phyloP scores from a whole-genome alignment of 1,284 basidiomycete species.

The Salmacisia buchloeana region DNA sequence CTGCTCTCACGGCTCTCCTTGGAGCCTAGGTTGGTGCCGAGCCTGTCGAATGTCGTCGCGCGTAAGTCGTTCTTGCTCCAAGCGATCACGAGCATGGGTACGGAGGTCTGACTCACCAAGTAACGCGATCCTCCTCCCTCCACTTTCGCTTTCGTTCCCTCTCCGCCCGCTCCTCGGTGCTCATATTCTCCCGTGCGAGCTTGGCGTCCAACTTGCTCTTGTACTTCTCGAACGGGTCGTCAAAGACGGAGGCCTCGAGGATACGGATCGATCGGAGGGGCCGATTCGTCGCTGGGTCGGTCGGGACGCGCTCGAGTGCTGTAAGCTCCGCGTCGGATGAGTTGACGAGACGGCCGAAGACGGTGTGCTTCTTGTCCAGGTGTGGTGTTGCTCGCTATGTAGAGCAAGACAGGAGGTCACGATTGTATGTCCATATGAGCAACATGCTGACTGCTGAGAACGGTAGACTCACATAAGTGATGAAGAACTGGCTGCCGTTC shows the following conservation, averaged over 20 bases:
- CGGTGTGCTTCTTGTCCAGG: slow-evolving; percentile 71
- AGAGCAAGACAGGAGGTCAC: slow-evolving; percentile 9
- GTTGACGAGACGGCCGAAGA: slow-evolving; percentile 86
- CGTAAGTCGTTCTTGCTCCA: too few species aligned
- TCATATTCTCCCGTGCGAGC: slow-evolving; percentile 24
- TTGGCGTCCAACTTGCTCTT: slow-evolving; percentile 20
- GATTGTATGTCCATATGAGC: slow-evolving; percentile 57
- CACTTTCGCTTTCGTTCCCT: slow-evolving; percentile 35
- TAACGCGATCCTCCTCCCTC: slow-evolving; percentile 42
- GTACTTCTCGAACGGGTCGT: slow-evolving; percentile 43
- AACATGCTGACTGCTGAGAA: neutral
- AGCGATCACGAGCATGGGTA: neutral
- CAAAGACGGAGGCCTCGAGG: slow-evolving; percentile 26
- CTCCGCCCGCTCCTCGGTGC: slow-evolving; percentile 22
- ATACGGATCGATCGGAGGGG: slow-evolving; percentile 73
- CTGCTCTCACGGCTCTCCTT: neutral
- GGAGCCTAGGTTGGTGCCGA: slow-evolving; percentile 17
- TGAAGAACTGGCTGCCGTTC: slow-evolving; percentile 43
- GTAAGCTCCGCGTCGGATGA: slow-evolving; percentile 65
- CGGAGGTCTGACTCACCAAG: slow-evolving; percentile 24
- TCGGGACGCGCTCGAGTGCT: slow-evolving; percentile 71
- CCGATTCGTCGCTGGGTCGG: slow-evolving; percentile 76
- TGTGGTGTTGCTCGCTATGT: slow-evolving; percentile 61
- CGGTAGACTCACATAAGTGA: slow-evolving; percentile 26
- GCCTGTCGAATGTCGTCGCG: too few species aligned